Base-by-base conservation (phyloP, 495 filamentous ascomycete genomes). In the Cercophora scortea region DNA sequence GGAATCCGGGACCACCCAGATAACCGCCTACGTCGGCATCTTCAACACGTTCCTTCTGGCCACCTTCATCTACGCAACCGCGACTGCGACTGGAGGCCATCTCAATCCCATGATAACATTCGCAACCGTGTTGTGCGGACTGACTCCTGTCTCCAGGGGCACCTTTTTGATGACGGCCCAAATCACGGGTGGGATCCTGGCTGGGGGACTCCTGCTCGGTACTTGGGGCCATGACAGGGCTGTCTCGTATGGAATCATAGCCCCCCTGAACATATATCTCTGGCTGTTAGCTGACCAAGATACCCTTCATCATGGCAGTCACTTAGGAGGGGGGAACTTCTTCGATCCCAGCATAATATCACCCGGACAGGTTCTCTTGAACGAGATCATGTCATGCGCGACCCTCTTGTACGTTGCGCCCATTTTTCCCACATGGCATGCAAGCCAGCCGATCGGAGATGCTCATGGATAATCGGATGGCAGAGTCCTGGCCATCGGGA, bases 31-130 rank as follows among this genome's bases (percentile, higher is more conserved):
- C 40, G 66, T 69, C 11, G 75, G 72, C 36, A 67, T 80, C 48
- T 66, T 62, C 50, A 80, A 73, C 51, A 53, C 70, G 11, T 58
- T 79, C 17, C 58, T 76, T 49, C 68, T 78, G 15, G 60, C 72
- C 4, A 59, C 75, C 1, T 74, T 80, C 55, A 78, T 80, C 50
- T 79, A 73, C 47, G 72, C 73, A 16, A 67, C 74, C n/a, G 68
- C 71, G 11, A 67, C 76, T 1, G 69, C 69, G 6, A 76, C 73
- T 15, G 79, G 77, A 45, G 75, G 73, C 9, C 78, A 81, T 48
- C 50, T 81, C 45, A 81, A 73, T 51, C 78, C 77, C 0, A 66
- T 71, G 13, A 79, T 80, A 47, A 78, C 75, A 0, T 65, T 80
- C 13, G 63, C 77, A 16, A 79, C 76, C 11, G 67, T 80, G 52